Percentiles rank a stretch among this genome's conserved stretches.
Conservation (phyloP, 345 rosid species). For the Boechera divaricarpa region DNA sequence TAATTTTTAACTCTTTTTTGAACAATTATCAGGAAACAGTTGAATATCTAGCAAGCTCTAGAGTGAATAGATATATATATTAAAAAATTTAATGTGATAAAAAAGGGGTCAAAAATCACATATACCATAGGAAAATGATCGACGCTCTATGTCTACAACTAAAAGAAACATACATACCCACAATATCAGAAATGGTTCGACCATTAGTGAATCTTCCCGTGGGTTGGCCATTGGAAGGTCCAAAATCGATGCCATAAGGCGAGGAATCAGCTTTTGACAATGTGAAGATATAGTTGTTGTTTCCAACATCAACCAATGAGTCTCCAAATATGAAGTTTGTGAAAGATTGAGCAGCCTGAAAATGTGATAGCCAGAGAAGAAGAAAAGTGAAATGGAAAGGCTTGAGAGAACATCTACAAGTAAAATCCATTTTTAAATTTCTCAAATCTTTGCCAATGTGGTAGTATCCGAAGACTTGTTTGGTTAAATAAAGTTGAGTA, state of each 20-base stretch:
- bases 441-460: background rate
- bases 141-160: background rate
- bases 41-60: no score
- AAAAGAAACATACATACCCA: conserved; percentile 51
- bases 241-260: conserved; percentile 79
- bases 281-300: conserved; percentile 62
- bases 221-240: conserved; percentile 68
- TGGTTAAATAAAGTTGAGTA: conserved; percentile 27
- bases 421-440: background rate
- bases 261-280: conserved; percentile 64
- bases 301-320: conserved; percentile 69
- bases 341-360: conserved; percentile 24
- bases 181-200: conserved; percentile 82
- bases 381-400: conserved; percentile 13
- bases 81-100: no score
- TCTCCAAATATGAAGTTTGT: conserved; percentile 65
- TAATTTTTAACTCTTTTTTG: no score
- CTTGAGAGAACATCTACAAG: conserved; percentile 7
- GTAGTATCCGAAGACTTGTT: conserved; percentile 13
- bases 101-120: no score
- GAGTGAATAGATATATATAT: no score
- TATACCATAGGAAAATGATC: no score
- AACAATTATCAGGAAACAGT: no score
- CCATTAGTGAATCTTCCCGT: conserved; percentile 86
- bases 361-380: conserved; percentile 24